These are phyloP conservation scores for Nannochloris sp. DNA, from an alignment of 139 green algal species.

Conservation along the genomic window DNA sequence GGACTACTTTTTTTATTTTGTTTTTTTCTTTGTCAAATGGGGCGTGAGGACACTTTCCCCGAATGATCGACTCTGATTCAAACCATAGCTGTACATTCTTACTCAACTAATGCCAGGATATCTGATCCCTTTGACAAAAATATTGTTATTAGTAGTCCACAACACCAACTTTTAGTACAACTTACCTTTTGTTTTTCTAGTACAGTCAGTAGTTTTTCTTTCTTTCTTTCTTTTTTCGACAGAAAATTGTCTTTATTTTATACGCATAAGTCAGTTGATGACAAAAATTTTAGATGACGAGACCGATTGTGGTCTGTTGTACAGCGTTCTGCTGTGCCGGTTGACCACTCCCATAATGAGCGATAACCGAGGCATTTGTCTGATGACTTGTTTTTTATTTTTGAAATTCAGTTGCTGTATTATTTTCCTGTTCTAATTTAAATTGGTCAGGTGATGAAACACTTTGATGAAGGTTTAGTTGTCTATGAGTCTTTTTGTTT, in stretches of 20 bases:
- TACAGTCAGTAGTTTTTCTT: no score
- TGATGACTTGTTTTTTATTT: constrained; percentile 15
- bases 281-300: constrained; percentile 27
- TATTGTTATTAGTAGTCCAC: neutral
- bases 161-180: no score
- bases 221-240: no score
- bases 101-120: constrained; percentile 32
- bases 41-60: constrained; percentile 36
- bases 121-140: neutral
- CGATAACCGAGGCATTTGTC: constrained; percentile 33
- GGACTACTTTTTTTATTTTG: no score
- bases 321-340: constrained; percentile 6
- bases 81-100: constrained; percentile 21
- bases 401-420: no score
- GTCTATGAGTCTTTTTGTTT: neutral
- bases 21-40: constrained; percentile 13
- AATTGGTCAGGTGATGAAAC: no score
- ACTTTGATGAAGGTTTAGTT: no score
- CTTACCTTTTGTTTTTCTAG: no score
- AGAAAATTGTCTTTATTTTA: no score
- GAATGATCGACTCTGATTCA: constrained; percentile 33
- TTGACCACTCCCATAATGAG: neutral
- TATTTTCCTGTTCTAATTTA: no score
- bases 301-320: constrained; percentile 10
- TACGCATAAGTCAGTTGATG: neutral